These are phyloP conservation scores for Selaginella moellendorffii DNA, from an alignment of 75 land plant species.

Conservation along the genomic window DNA sequence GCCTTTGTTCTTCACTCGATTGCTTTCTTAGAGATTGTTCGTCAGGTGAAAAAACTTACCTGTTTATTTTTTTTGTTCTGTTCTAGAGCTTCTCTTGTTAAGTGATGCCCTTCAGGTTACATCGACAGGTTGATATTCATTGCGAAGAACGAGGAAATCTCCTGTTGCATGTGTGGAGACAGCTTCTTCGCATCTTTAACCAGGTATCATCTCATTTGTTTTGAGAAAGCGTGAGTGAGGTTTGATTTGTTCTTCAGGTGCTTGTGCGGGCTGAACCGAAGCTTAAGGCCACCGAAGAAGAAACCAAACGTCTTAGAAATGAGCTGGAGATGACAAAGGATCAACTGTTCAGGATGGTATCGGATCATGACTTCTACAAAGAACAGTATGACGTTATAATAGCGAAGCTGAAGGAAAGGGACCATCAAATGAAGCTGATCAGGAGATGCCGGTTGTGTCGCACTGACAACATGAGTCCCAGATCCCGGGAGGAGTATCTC, in stretches of 20 bases:
- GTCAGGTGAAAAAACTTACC: slow-evolving; percentile 23
- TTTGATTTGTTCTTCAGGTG: too few species aligned
- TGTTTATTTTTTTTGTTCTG: too few species aligned
- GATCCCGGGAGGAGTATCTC: slow-evolving; percentile 26
- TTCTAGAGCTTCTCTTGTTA: too few species aligned
- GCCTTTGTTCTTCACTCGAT: slow-evolving; percentile 25
- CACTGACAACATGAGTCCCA: slow-evolving; percentile 28
- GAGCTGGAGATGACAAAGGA: slow-evolving; percentile 4
- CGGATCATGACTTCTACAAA: slow-evolving; percentile 1
- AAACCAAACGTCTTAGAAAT: slow-evolving; percentile 11
- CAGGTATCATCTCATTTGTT: too few species aligned
- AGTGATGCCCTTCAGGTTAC: too few species aligned
- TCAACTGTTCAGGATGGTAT: slow-evolving; percentile 2
- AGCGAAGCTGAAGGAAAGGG: slow-evolving; percentile 14
- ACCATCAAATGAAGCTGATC: slow-evolving; percentile 10
- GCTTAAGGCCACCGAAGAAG: slow-evolving; percentile 15
- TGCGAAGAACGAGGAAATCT: slow-evolving; percentile 30
- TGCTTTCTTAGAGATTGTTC: slow-evolving; percentile 26
- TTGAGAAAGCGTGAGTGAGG: too few species aligned
- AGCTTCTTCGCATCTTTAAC: slow-evolving; percentile 27
- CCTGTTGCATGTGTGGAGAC: slow-evolving; percentile 31
- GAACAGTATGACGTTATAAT: not conserved
- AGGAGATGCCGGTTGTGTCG: slow-evolving; percentile 27
- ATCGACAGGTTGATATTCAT: slow-evolving; percentile 23
- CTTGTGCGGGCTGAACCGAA: slow-evolving; percentile 24